Percentiles rank a stretch among this genome's conserved stretches.
phyloP scores from a whole-genome alignment of 176 grass and related monocot species.

The Puya raimondii region DNA sequence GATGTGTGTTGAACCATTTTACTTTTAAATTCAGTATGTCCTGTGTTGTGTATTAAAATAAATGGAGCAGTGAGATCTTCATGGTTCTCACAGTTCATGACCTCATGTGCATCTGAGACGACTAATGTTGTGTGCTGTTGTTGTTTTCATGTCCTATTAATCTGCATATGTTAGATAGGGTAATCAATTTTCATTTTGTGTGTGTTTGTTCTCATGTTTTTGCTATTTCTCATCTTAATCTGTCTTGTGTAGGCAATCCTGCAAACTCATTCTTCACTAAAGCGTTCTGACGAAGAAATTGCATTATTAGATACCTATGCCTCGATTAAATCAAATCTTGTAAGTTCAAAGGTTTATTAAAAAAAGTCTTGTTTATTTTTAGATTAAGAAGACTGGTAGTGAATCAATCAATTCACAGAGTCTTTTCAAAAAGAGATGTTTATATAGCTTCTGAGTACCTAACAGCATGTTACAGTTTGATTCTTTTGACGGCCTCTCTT shows the following conservation, averaged over 20 bases:
- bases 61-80: too few species aligned
- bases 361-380: not conserved
- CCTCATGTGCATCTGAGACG: not conserved
- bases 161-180: not conserved
- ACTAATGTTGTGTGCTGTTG: not conserved
- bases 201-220: not conserved
- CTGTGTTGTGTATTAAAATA: too few species aligned
- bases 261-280: constrained; percentile 57
- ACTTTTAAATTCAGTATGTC: too few species aligned
- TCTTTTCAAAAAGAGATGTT: too few species aligned
- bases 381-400: not conserved
- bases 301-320: constrained; percentile 70
- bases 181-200: not conserved
- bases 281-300: constrained; percentile 84
- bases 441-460: too few species aligned
- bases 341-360: constrained; percentile 34
- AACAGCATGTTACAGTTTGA: too few species aligned
- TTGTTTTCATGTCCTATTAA: not conserved
- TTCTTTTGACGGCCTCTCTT: not conserved
- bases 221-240: constrained; percentile 11
- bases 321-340: constrained; percentile 74
- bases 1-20: too few species aligned
- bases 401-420: not conserved
- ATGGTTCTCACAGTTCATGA: not conserved
- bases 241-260: constrained; percentile 70